These are phyloP conservation scores for Perilla frutescens DNA, from an alignment of 257 asterid species.

Conservation along the genomic window DNA sequence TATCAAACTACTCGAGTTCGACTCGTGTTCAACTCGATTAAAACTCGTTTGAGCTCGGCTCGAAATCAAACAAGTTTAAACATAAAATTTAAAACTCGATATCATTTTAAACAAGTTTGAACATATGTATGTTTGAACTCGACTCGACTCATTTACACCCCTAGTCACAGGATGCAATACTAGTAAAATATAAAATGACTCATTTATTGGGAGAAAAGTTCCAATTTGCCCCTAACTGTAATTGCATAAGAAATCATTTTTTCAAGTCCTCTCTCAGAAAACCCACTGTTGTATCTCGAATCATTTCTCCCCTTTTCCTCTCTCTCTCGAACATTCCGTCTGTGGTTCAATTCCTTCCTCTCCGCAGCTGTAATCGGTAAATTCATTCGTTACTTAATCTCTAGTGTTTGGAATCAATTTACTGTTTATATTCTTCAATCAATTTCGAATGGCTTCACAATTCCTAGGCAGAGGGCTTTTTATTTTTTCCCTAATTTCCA, in stretches of 20 bases:
- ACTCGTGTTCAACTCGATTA: too few species aligned
- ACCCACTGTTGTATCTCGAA: conserved; percentile 35
- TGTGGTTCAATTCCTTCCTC: conserved; percentile 51
- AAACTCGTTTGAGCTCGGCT: too few species aligned
- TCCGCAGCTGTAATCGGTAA: conserved; percentile 53
- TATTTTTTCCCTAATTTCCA: conserved; percentile 13
- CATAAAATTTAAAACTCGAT: too few species aligned
- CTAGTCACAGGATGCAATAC: not conserved
- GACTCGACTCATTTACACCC: too few species aligned
- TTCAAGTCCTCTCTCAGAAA: conserved; percentile 29
- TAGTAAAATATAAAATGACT: not conserved
- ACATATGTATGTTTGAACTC: too few species aligned
- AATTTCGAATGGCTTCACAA: conserved; percentile 39
- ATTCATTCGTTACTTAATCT: conserved; percentile 40
- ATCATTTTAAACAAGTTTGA: too few species aligned
- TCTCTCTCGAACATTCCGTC: conserved; percentile 37
- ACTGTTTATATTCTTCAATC: conserved; percentile 38
- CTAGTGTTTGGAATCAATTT: conserved; percentile 34
- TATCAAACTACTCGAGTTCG: too few species aligned
- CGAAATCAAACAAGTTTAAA: too few species aligned
- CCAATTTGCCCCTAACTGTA: conserved; percentile 7
- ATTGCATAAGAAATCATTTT: not conserved
- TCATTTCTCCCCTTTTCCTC: conserved; percentile 17
- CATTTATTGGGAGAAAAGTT: not conserved
- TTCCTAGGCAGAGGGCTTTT: conserved; percentile 32